phyloP scores from a whole-genome alignment of 495 filamentous ascomycete species.

The Immersiella caudata region DNA sequence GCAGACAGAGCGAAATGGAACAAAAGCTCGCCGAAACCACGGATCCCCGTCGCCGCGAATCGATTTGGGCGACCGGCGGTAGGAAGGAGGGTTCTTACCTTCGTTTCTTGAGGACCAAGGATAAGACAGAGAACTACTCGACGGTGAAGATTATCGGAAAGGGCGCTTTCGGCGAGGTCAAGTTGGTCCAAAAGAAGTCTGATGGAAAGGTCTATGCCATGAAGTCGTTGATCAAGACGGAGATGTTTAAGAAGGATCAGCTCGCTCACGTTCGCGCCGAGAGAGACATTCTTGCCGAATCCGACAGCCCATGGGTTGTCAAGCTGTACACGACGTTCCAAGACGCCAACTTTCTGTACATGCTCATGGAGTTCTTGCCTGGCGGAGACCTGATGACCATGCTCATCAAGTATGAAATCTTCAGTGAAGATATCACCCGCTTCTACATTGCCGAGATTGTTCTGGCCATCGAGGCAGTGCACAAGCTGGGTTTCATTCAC shows the following conservation, averaged over 20 bases:
- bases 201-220: constrained; percentile 97
- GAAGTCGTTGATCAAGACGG: constrained; percentile 96
- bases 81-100: constrained; percentile 88
- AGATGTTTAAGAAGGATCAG: constrained; percentile 99
- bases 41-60: constrained; percentile 70
- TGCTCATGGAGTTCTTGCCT: constrained; percentile 99
- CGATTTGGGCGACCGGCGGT: constrained; percentile 74
- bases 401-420: constrained; percentile 99
- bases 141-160: constrained; percentile 98
- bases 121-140: constrained; percentile 87
- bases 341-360: constrained; percentile 91
- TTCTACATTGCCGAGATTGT: constrained; percentile 99
- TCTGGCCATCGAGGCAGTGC: constrained; percentile 95
- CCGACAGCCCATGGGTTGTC: constrained; percentile 98
- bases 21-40: constrained; percentile 73
- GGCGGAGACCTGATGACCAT: constrained; percentile 99
- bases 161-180: constrained; percentile 97
- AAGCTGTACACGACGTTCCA: constrained; percentile 98
- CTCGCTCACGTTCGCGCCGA: constrained; percentile 98
- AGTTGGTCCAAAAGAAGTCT: constrained; percentile 92
- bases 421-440: constrained; percentile 95
- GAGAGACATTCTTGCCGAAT: constrained; percentile 95
- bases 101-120: constrained; percentile 90
- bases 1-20: constrained; percentile 87
- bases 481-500: constrained; percentile 97